Base-by-base conservation (phyloP, 495 filamentous ascomycete genomes). In the Aspergillus bertholletiae region DNA sequence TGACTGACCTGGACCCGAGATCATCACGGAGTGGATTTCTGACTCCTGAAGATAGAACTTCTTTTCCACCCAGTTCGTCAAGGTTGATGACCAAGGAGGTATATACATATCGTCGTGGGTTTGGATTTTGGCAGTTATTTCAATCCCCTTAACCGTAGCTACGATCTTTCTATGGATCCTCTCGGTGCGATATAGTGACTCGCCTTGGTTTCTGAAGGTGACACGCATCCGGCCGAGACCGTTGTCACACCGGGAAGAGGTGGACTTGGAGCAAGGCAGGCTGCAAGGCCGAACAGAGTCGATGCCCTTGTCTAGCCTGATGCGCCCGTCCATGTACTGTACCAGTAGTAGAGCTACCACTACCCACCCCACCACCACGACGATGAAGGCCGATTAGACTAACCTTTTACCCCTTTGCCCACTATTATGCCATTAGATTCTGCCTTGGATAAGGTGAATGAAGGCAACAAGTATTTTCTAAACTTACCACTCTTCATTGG, bases 21-120 rank as follows among this genome's bases (percentile, higher is more conserved):
- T n/a, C n/a, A n/a, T n/a, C n/a, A n/a, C n/a, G n/a, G n/a, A n/a
- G n/a, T n/a, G n/a, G n/a, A n/a, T n/a, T n/a, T n/a, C n/a, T n/a
- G n/a, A n/a, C n/a, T 13, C 24, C 15, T 22, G 28, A 7, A 24
- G 45, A 22, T 47, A 74, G 71, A 68, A 62, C 22, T 71, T 74
- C 34, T 74, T 74, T 34, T 74, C 71, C 2, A 74, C 58, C 1
- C 53, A 69, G 46, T 69, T 72, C 30, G 61, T 74, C 1, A 40
- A 53, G 53, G 35, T 35, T 23, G 52, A 45, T 13, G 41, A 51
- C 5, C 2, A 45, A 12, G 48, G 41, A 27, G 15, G 32, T 12
- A 24, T 49, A 30, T 32, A 44, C 1, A 34, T 58, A 6, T 54
- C 50, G 1, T 28, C 12, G 3, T 15, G 55, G 2, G 35, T 58